These are phyloP conservation scores for Capniomyces stellatus DNA, from an alignment of 371 early-diverging fungal species.

Conservation along the genomic window DNA sequence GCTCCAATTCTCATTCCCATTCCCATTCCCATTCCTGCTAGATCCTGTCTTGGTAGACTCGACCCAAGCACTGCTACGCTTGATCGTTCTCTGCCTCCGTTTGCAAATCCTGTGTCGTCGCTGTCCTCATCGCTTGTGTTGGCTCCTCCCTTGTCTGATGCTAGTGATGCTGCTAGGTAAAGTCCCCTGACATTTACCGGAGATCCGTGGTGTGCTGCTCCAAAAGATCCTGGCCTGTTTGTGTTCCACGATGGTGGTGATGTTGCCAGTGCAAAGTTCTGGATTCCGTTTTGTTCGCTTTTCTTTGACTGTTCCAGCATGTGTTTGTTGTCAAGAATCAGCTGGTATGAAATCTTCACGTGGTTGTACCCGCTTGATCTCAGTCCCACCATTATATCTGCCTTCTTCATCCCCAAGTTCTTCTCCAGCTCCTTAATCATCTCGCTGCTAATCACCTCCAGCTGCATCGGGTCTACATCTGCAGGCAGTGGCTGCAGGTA, in stretches of 20 bases:
- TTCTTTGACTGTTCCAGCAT: constrained; percentile 30
- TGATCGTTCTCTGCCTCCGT: constrained; percentile 3
- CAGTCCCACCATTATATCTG: constrained; percentile 48
- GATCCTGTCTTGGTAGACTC: constrained; percentile 14
- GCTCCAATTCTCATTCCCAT: no score
- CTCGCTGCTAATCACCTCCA: constrained; percentile 46
- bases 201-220: no score
- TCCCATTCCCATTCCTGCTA: no score
- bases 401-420: constrained; percentile 61
- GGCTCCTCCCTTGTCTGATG: neutral
- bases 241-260: constrained; percentile 28
- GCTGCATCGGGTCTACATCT: constrained; percentile 37
- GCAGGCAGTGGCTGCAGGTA: constrained; percentile 62
- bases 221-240: neutral
- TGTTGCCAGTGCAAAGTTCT: constrained; percentile 24
- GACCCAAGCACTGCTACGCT: constrained; percentile 22
- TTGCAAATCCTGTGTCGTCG: neutral
- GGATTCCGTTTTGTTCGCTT: constrained; percentile 20
- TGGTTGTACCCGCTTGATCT: constrained; percentile 68
- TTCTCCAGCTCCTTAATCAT: constrained; percentile 59
- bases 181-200: no score
- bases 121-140: neutral
- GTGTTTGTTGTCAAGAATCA: constrained; percentile 66
- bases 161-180: no score
- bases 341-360: constrained; percentile 84